phyloP scores from a whole-genome alignment of 78 protist species.

The Pelomyxa schiedti region DNA sequence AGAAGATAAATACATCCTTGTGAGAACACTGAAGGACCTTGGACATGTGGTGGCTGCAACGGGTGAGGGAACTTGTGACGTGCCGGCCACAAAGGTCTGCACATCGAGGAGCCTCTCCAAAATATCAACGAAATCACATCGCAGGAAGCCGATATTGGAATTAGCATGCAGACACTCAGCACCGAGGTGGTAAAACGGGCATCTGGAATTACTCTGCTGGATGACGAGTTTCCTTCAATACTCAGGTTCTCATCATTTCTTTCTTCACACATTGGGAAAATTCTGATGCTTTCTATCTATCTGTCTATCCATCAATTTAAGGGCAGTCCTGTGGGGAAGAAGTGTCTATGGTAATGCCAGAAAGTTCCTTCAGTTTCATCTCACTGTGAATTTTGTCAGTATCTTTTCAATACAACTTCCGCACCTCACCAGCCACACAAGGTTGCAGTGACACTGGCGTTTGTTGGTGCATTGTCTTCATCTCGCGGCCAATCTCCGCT shows the following conservation, averaged over 20 bases:
- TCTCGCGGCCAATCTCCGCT: constrained; percentile 27
- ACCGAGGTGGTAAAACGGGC: constrained; percentile 70
- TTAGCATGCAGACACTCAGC: constrained; percentile 48
- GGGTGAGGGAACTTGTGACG: constrained; percentile 84
- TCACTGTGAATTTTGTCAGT: constrained; percentile 23
- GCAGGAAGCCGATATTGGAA: constrained; percentile 56
- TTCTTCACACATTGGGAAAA: no score
- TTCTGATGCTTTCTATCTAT: no score
- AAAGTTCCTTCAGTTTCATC: constrained; percentile 20
- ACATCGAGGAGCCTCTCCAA: background rate
- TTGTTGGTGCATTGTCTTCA: background rate
- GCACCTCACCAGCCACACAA: background rate
- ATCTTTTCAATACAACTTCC: no score
- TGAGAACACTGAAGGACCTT: background rate
- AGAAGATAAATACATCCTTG: constrained; percentile 21
- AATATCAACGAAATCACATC: constrained; percentile 2
- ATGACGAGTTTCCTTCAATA: constrained; percentile 81
- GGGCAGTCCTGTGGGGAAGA: constrained; percentile 70
- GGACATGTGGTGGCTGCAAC: constrained; percentile 42
- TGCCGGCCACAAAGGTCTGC: constrained; percentile 41
- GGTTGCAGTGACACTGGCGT: background rate
- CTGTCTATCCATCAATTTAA: constrained; percentile 48
- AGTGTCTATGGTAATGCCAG: constrained; percentile 11
- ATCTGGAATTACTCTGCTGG: constrained; percentile 60
- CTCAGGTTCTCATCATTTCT: constrained; percentile 67